Conservation (phyloP, 208 protist genomes). For the Crithidia mellificae region DNA sequence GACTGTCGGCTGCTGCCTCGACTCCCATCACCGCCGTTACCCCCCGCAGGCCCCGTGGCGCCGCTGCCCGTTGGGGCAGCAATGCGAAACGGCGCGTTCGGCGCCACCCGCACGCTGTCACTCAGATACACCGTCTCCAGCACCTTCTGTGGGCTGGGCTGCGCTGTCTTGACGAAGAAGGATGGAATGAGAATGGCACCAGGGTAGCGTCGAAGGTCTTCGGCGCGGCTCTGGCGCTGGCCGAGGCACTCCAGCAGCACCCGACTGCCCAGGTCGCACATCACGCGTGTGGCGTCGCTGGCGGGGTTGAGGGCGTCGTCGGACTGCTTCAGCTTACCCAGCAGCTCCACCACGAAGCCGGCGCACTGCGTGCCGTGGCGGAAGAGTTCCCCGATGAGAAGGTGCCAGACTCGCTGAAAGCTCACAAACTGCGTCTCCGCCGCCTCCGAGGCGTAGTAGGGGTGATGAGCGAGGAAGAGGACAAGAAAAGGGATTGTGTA, state of each 20-base stretch:
- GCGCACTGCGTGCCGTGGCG: constrained; percentile 67
- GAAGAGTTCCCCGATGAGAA: constrained; percentile 82
- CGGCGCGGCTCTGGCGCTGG: constrained; percentile 53
- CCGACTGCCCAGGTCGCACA: constrained; percentile 73
- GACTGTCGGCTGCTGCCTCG: constrained; percentile 15
- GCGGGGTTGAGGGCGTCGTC: constrained; percentile 67
- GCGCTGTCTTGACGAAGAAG: constrained; percentile 54
- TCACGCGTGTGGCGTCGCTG: constrained; percentile 47
- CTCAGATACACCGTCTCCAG: constrained; percentile 57
- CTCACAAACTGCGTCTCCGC: constrained; percentile 45
- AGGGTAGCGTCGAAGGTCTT: constrained; percentile 67
- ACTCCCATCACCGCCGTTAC: constrained; percentile 13
- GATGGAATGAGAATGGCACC: constrained; percentile 65
- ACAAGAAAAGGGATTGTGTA: constrained; percentile 82
- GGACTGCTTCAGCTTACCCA: constrained; percentile 70
- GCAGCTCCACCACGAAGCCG: constrained; percentile 71
- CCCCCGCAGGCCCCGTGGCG: too few species aligned
- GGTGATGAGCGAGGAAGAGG: constrained; percentile 78
- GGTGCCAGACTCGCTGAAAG: constrained; percentile 82
- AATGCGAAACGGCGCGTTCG: constrained; percentile 58
- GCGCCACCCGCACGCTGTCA: constrained; percentile 37
- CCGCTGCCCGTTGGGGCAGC: constrained; percentile 12
- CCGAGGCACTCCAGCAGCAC: constrained; percentile 70
- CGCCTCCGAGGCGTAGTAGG: constrained; percentile 65
- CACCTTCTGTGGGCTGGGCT: constrained; percentile 22